Percentiles rank a stretch among this genome's conserved stretches.
Conservation (phyloP, 2,329 filamentous ascomycete genomes). For the Waltergamsia citrina region DNA sequence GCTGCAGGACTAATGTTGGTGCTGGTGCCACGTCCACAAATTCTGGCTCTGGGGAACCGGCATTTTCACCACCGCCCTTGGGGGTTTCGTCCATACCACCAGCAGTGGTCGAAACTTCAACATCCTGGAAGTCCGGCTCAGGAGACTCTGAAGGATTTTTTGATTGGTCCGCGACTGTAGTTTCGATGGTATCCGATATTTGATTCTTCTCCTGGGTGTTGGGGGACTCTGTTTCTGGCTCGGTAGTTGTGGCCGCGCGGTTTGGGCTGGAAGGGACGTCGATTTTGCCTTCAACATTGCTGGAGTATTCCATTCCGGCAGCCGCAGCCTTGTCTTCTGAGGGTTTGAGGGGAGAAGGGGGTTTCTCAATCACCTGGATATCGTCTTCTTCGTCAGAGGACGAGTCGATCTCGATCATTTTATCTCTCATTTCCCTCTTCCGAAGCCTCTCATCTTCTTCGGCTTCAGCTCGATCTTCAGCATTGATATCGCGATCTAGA, state of each 20-base stretch:
- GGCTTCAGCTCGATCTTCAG: constrained; percentile 49
- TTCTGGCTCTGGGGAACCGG: constrained; percentile 12
- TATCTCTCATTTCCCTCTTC: constrained; percentile 30
- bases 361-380: constrained; percentile 45
- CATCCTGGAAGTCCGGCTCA: constrained; percentile 4
- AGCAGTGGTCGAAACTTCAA: not conserved
- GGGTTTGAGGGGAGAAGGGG: constrained; percentile 20
- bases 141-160: constrained; percentile 2
- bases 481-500: constrained; percentile 50
- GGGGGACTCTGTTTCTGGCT: too few relatives aligned
- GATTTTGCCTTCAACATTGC: too few relatives aligned
- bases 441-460: constrained; percentile 44
- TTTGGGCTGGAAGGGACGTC: too few relatives aligned
- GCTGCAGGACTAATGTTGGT: not conserved
- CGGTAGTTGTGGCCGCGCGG: too few relatives aligned
- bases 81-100: not conserved
- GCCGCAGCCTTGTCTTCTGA: constrained; percentile 1
- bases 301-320: too few relatives aligned
- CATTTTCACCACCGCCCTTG: not conserved
- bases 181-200: too few relatives aligned
- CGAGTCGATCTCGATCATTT: constrained; percentile 53
- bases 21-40: constrained; percentile 23
- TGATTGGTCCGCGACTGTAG: too few relatives aligned
- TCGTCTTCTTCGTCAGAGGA: constrained; percentile 49
- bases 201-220: too few relatives aligned